Conservation (phyloP, 176 grass and related monocot genomes). For the Stipa capillata region DNA sequence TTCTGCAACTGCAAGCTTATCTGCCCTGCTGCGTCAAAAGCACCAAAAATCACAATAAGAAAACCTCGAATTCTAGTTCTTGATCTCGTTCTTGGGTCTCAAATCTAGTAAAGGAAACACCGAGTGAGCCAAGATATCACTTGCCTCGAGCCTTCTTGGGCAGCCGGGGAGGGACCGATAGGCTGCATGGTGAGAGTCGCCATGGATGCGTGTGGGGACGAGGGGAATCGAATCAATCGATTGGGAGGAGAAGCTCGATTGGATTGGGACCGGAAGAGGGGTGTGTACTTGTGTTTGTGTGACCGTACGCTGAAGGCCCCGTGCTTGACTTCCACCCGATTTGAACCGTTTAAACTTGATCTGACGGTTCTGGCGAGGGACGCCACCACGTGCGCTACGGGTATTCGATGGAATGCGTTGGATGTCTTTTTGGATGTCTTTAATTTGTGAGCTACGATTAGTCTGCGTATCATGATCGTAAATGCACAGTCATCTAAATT, state of each 20-base stretch:
- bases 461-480: too few relatives aligned
- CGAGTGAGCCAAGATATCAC: not conserved
- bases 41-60: not conserved
- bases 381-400: not conserved
- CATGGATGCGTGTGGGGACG: conserved; percentile 1
- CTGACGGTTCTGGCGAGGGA: not conserved
- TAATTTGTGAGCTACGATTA: too few relatives aligned
- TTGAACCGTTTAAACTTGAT: not conserved
- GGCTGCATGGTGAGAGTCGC: conserved; percentile 43
- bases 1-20: not conserved
- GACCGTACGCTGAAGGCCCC: not conserved
- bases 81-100: not conserved
- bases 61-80: not conserved
- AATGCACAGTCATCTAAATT: too few relatives aligned
- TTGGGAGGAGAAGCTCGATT: not conserved
- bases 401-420: not conserved
- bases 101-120: not conserved
- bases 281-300: too few relatives aligned
- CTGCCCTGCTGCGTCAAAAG: not conserved
- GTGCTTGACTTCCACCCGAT: not conserved
- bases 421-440: too few relatives aligned
- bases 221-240: not conserved
- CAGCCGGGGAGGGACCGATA: not conserved
- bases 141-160: conserved; percentile 9
- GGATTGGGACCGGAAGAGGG: not conserved